Conservation (phyloP, 2,329 filamentous ascomycete species). For the Fusarium staphyleae region DNA sequence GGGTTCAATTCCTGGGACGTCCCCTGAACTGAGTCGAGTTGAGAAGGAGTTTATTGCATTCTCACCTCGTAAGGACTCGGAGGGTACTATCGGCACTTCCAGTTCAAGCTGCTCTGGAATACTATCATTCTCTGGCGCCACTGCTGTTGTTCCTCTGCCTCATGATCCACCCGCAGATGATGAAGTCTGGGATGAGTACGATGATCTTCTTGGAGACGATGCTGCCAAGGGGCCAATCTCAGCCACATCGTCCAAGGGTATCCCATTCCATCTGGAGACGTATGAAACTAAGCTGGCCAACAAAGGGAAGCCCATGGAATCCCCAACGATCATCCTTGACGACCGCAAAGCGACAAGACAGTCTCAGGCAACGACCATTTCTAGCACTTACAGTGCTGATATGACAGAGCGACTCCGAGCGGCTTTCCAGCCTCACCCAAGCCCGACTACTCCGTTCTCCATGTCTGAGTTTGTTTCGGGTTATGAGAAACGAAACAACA, state of each 20-base stretch:
- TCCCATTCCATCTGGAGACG: conserved; percentile 63
- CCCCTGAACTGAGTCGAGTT: conserved; percentile 43
- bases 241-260: conserved; percentile 62
- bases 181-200: conserved; percentile 93
- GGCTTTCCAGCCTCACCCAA: conserved; percentile 53
- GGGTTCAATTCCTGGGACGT: conserved; percentile 42
- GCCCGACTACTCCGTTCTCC: conserved; percentile 54
- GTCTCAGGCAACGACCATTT: conserved; percentile 50
- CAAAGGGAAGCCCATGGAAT: conserved; percentile 53
- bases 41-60: conserved; percentile 76
- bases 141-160: conserved; percentile 69
- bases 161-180: conserved; percentile 75
- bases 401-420: conserved; percentile 61
- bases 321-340: conserved; percentile 54
- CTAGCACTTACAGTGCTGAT: conserved; percentile 62
- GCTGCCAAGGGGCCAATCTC: conserved; percentile 55
- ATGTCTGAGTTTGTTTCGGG: conserved; percentile 50
- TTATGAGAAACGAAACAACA: conserved; percentile 35
- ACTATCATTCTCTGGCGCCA: conserved; percentile 66
- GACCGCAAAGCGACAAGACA: conserved; percentile 43
- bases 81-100: conserved; percentile 56
- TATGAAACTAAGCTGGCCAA: conserved; percentile 51
- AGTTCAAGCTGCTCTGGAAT: conserved; percentile 71
- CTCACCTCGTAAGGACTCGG: conserved; percentile 74
- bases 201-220: conserved; percentile 81